These are phyloP conservation scores for Trichoderma atroviride DNA, from an alignment of 2,329 filamentous ascomycete species.

Conservation along the genomic window DNA sequence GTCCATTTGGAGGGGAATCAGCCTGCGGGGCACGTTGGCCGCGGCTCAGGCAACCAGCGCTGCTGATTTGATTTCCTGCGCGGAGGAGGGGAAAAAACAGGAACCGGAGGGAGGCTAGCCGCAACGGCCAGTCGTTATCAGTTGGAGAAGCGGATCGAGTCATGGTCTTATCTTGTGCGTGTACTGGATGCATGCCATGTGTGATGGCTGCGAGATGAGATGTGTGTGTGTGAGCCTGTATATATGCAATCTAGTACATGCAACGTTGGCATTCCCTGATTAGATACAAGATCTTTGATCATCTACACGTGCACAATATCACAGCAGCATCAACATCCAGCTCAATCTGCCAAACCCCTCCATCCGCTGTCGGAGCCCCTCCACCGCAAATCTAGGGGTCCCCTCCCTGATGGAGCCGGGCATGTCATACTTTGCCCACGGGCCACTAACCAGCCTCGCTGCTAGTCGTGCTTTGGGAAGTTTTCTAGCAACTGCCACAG, in stretches of 20 bases:
- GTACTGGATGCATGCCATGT: background rate
- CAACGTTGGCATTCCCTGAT: too few relatives aligned
- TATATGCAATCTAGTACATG: background rate
- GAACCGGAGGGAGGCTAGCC: background rate
- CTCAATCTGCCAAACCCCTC: background rate
- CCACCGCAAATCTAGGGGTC: constrained; percentile 9
- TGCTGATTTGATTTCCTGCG: background rate
- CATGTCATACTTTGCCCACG: background rate
- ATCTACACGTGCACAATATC: background rate
- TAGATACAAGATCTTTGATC: too few relatives aligned
- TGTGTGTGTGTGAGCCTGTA: background rate
- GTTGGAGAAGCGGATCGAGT: background rate
- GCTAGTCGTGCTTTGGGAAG: constrained; percentile 3
- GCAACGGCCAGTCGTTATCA: constrained; percentile 6
- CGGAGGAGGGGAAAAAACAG: background rate
- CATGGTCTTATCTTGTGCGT: background rate
- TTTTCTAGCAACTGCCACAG: background rate
- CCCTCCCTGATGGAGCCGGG: constrained; percentile 8
- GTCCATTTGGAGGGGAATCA: background rate
- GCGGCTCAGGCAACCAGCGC: background rate
- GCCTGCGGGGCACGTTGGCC: background rate
- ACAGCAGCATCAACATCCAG: background rate
- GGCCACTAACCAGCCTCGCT: background rate
- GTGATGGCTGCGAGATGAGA: background rate
- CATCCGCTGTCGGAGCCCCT: constrained; percentile 11